phyloP scores from a whole-genome alignment of 768 basidiomycete genomes.

The Cytidiella melzeri region DNA sequence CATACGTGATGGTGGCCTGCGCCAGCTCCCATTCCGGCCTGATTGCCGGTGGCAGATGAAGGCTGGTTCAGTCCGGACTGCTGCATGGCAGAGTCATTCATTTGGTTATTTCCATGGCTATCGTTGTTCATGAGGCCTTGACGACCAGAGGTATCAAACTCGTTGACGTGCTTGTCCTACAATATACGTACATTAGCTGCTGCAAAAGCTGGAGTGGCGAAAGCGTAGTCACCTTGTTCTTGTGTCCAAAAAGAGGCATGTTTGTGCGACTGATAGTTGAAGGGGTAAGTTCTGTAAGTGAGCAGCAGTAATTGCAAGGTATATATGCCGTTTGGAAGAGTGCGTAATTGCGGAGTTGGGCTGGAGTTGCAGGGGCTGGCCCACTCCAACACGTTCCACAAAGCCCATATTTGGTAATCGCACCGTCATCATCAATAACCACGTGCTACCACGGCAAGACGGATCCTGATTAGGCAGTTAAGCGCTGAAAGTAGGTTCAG shows the following conservation, averaged over 20 bases:
- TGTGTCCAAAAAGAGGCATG: constrained; percentile 15
- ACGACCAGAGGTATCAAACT: too few relatives aligned
- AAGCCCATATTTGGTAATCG: background rate
- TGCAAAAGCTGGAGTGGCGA: background rate
- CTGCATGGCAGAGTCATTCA: too few relatives aligned
- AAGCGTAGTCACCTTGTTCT: constrained; percentile 9
- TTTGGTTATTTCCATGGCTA: too few relatives aligned
- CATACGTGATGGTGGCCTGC: background rate
- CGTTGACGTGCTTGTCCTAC: background rate
- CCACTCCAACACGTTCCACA: constrained; percentile 1
- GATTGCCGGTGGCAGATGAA: background rate
- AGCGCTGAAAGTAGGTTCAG: too few relatives aligned
- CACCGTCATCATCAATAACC: constrained; percentile 1
- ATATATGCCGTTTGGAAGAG: background rate
- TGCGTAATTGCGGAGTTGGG: background rate
- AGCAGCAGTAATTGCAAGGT: background rate
- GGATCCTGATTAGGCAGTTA: background rate
- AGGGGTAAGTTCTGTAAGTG: too few relatives aligned
- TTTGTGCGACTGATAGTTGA: too few relatives aligned
- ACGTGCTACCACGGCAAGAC: background rate
- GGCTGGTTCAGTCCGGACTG: too few relatives aligned
- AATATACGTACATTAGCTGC: background rate
- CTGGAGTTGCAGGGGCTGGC: background rate
- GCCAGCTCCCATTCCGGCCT: background rate
- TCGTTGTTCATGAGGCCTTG: too few relatives aligned